Evolutionary conservation across 116 monocot genomes (phyloP).

Genomic region (Cymodocea nodosa): DNA sequence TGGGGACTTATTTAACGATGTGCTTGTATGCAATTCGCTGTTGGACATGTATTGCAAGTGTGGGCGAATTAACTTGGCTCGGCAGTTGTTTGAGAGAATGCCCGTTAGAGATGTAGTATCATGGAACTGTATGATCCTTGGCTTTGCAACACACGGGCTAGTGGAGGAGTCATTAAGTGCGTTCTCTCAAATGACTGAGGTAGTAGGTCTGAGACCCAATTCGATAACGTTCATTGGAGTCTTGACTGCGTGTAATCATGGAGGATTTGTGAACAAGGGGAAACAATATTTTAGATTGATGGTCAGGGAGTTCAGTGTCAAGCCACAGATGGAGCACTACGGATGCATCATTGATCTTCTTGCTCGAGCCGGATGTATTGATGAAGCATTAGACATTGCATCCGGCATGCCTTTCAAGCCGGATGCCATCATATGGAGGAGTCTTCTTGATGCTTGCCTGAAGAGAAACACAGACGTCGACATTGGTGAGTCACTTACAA

Average conservation of each 20-base stretch:
- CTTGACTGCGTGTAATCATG: constrained; percentile 59
- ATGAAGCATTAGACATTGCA: constrained; percentile 29
- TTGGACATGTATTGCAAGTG: constrained; percentile 56
- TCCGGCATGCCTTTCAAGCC: constrained; percentile 41
- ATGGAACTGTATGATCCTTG: constrained; percentile 54
- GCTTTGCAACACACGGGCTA: constrained; percentile 28
- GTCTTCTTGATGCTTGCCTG: constrained; percentile 56
- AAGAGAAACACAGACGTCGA: constrained; percentile 29
- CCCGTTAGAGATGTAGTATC: constrained; percentile 25
- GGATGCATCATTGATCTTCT: constrained; percentile 62
- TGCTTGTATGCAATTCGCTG: constrained; percentile 46
- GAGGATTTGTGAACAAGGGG: constrained; percentile 44
- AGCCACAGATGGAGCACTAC: constrained; percentile 39
- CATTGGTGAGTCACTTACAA: constrained; percentile 31
- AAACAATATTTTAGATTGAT: constrained; percentile 28
- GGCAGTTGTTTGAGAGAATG: constrained; percentile 34
- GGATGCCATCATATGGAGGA: constrained; percentile 68
- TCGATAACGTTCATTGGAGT: no score
- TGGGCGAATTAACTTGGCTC: constrained; percentile 22
- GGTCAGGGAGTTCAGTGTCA: constrained; percentile 28
- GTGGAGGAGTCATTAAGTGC: constrained; percentile 17
- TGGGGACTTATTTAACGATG: constrained; percentile 11
- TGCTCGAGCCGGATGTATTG: constrained; percentile 26
- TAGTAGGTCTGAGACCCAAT: no score
- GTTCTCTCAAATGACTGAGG: constrained; percentile 26